phyloP scores from a whole-genome alignment of 2,329 filamentous ascomycete species.

The Talaromyces sp. region DNA sequence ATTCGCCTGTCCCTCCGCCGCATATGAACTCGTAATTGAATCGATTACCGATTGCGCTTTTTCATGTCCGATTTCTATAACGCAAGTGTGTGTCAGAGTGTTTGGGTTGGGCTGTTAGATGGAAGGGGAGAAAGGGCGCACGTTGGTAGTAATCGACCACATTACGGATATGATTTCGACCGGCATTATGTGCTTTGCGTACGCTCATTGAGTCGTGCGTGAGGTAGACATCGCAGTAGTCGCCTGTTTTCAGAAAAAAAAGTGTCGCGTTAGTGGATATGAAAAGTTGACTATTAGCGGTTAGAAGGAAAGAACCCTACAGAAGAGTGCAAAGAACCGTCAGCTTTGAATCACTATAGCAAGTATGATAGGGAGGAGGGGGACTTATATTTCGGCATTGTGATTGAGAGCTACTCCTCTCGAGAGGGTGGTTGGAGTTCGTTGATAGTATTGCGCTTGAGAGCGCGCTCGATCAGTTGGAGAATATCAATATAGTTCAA shows the following conservation, averaged over 20 bases:
- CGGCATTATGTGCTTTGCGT: conserved; percentile 95
- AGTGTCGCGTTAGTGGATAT: conserved; percentile 15
- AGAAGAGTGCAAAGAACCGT: conserved; percentile 61
- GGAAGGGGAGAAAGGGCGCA: conserved; percentile 34
- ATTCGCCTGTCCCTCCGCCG: conserved; percentile 87
- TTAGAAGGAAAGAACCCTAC: conserved; percentile 42
- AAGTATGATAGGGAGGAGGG: conserved; percentile 13
- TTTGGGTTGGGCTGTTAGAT: too few relatives aligned
- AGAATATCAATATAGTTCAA: neutral
- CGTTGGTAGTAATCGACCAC: conserved; percentile 98
- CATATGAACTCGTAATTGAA: conserved; percentile 93
- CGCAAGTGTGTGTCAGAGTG: too few relatives aligned
- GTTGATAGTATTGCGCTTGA: neutral
- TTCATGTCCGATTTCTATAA: conserved; percentile 93
- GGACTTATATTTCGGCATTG: conserved; percentile 82
- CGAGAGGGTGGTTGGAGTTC: too few relatives aligned
- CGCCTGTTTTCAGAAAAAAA: conserved; percentile 49
- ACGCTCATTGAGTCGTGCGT: conserved; percentile 99
- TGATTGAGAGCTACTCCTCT: conserved; percentile 30
- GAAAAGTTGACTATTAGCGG: neutral
- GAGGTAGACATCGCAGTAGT: conserved; percentile 99
- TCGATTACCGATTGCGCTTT: conserved; percentile 98
- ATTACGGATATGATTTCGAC: conserved; percentile 93
- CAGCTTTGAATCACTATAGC: conserved; percentile 25
- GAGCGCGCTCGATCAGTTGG: neutral